Conservation (phyloP, 2,329 filamentous ascomycete species). For the Trichoderma simmonsii region DNA sequence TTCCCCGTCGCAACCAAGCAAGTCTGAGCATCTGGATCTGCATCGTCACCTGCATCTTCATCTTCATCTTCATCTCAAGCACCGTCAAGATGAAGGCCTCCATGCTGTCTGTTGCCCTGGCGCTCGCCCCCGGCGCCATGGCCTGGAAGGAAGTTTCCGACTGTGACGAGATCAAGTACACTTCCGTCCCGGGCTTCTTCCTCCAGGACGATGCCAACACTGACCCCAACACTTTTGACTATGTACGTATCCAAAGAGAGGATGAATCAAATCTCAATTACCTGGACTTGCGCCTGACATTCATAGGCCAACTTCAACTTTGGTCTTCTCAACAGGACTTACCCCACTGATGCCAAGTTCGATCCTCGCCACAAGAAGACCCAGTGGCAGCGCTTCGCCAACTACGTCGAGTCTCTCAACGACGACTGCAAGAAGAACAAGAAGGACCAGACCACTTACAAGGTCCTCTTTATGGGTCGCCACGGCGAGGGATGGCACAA, state of each 20-base stretch:
- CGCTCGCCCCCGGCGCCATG: conserved; percentile 28
- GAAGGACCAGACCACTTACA: conserved; percentile 50
- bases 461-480: conserved; percentile 65
- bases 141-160: conserved; percentile 33
- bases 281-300: neutral
- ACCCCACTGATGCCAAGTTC: conserved; percentile 50
- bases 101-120: conserved; percentile 29
- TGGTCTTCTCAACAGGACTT: conserved; percentile 61
- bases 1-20: neutral
- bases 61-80: neutral
- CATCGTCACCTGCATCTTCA: neutral
- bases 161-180: conserved; percentile 53
- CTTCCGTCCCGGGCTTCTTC: conserved; percentile 60
- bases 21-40: neutral
- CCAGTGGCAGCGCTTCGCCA: conserved; percentile 63
- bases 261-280: too few relatives aligned
- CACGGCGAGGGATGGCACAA: conserved; percentile 68
- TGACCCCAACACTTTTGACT: conserved; percentile 57
- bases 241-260: conserved; percentile 41
- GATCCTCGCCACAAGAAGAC: conserved; percentile 43
- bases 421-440: conserved; percentile 33
- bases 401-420: conserved; percentile 57
- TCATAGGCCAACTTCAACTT: conserved; percentile 58
- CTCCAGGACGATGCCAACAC: conserved; percentile 60
- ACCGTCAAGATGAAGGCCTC: conserved; percentile 33